Evolutionary conservation across 169 alveolate genomes (phyloP).

Genomic region (Plasmodium vinckei): DNA sequence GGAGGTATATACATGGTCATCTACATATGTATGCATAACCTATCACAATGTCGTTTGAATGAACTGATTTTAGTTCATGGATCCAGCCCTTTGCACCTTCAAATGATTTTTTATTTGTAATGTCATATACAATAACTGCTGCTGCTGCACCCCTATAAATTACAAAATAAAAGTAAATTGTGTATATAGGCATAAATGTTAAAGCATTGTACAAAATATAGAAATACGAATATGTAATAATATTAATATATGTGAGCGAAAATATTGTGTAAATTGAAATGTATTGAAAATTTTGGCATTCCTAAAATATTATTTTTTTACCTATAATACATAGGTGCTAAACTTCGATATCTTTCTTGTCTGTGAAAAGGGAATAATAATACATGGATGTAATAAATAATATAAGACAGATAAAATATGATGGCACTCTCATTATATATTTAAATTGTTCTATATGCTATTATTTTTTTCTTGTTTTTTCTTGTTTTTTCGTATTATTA

Average conservation of each 20-base stretch:
- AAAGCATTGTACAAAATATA: neutral
- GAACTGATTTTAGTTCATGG: slow-evolving; percentile 87
- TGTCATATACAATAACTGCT: slow-evolving; percentile 93
- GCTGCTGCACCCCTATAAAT: slow-evolving; percentile 91
- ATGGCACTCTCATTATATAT: neutral
- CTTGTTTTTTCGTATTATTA: neutral
- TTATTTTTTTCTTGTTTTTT: neutral
- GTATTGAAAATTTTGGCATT: neutral
- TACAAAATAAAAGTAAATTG: slow-evolving; percentile 3
- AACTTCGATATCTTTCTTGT: slow-evolving; percentile 72
- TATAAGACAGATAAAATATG: neutral
- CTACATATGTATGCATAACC: slow-evolving; percentile 67
- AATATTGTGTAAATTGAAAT: neutral
- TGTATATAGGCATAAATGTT: neutral
- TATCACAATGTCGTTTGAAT: slow-evolving; percentile 86
- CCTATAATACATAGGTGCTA: slow-evolving; percentile 93
- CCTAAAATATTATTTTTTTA: neutral
- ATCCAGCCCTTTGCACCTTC: slow-evolving; percentile 93
- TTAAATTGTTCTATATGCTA: neutral
- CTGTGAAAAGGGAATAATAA: neutral
- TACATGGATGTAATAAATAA: neutral
- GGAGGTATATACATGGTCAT: neutral
- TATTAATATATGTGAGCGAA: neutral
- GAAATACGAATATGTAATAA: neutral
- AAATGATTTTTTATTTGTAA: slow-evolving; percentile 89